A percentile compares a stretch with the other conserved stretches of the same genome.
phyloP scores from a whole-genome alignment of 2,329 filamentous ascomycete genomes.

The Aspergillus sp. region DNA sequence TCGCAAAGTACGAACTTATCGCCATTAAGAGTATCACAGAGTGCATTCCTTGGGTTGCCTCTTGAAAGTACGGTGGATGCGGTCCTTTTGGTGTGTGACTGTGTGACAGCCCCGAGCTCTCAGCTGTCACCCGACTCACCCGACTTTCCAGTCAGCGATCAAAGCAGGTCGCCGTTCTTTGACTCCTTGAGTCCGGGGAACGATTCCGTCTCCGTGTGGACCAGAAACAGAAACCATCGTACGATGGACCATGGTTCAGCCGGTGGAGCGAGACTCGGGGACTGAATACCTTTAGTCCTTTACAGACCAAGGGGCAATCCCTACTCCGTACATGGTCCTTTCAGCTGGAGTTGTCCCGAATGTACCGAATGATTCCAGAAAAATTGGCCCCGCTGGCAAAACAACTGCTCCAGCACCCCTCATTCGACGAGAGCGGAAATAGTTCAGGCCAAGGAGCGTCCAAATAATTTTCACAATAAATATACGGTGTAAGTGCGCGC shows the following conservation, averaged over 20 bases:
- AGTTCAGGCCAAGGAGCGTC: neutral
- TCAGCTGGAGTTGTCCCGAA: neutral
- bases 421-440: neutral
- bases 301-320: neutral
- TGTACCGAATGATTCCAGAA: slow-evolving; percentile 10
- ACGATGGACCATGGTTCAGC: too few relatives aligned
- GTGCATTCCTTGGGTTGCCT: neutral
- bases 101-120: neutral
- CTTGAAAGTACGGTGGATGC: neutral
- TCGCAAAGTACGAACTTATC: neutral
- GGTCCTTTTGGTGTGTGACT: neutral
- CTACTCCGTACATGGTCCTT: neutral
- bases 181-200: neutral
- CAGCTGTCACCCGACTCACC: neutral
- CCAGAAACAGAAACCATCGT: neutral
- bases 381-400: neutral
- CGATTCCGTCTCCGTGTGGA: neutral
- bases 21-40: neutral
- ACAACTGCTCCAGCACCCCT: neutral
- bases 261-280: neutral
- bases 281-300: neutral
- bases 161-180: too few relatives aligned
- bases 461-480: neutral
- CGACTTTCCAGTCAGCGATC: neutral
- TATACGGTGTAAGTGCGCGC: slow-evolving; percentile 1